Evolutionary conservation across 1,284 basidiomycete genomes (phyloP).

Genomic region (Malassezia dermatis): DNA sequence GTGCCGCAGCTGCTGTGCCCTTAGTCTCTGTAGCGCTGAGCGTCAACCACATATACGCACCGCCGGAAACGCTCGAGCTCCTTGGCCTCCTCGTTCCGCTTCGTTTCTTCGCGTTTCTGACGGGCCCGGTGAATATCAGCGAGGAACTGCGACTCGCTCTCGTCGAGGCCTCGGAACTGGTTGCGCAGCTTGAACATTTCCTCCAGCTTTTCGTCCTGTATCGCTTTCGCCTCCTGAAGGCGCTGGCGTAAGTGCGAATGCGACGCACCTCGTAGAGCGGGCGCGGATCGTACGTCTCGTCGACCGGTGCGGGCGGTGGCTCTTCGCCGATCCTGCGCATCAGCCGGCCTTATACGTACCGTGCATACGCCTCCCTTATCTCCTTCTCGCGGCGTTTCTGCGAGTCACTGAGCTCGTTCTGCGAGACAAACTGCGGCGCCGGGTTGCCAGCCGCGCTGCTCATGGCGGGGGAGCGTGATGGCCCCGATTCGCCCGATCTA

Average conservation of each 20-base stretch:
- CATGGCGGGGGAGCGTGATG: neutral
- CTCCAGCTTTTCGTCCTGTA: conserved; percentile 31
- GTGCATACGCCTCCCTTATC: conserved; percentile 83
- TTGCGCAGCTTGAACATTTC: conserved; percentile 33
- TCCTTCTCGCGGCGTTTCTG: conserved; percentile 67
- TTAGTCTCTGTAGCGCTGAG: conserved; percentile 8
- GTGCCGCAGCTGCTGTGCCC: neutral
- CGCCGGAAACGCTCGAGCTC: conserved; percentile 29
- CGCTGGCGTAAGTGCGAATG: conserved; percentile 4
- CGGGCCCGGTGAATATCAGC: conserved; percentile 22
- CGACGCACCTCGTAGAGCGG: conserved; percentile 62
- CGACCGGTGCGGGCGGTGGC: conserved; percentile 69
- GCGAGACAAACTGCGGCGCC: conserved; percentile 53
- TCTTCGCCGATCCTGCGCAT: conserved; percentile 49
- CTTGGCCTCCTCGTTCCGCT: conserved; percentile 15
- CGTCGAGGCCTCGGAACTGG: conserved; percentile 43
- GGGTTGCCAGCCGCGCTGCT: neutral
- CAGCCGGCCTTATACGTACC: conserved; percentile 52
- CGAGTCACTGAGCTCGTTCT: conserved; percentile 67
- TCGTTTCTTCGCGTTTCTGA: conserved; percentile 16
- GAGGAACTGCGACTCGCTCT: conserved; percentile 35
- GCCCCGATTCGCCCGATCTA: neutral
- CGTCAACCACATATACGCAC: conserved; percentile 9
- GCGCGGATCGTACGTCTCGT: conserved; percentile 65
- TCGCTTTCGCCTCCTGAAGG: conserved; percentile 25